These are phyloP conservation scores for Amphichorda felina DNA, from an alignment of 2,329 filamentous ascomycete species.

Conservation along the genomic window DNA sequence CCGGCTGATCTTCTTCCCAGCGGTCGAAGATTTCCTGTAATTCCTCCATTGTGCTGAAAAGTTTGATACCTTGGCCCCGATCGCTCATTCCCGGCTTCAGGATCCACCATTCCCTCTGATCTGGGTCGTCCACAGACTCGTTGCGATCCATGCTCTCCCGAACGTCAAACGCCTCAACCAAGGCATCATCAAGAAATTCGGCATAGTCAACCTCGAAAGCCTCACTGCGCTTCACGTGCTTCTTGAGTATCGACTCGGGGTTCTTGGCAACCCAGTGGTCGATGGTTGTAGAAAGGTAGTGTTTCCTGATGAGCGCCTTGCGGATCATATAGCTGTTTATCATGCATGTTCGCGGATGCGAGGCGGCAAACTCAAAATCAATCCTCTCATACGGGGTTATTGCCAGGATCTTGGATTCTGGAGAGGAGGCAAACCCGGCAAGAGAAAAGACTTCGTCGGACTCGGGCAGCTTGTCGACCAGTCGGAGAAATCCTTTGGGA, in stretches of 20 bases:
- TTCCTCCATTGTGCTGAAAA: slow-evolving; percentile 79
- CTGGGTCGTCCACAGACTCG: slow-evolving; percentile 8
- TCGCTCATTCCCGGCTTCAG: slow-evolving; percentile 97
- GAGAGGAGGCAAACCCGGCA: slow-evolving; percentile 18
- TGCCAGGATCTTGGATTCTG: slow-evolving; percentile 49
- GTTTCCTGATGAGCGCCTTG: slow-evolving; percentile 92
- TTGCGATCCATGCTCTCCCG: slow-evolving; percentile 57
- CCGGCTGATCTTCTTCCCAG: slow-evolving; percentile 65
- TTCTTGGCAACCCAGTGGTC: slow-evolving; percentile 80
- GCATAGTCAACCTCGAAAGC: slow-evolving; percentile 94
- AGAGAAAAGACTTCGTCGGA: slow-evolving; percentile 22
- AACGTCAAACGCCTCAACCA: slow-evolving; percentile 83
- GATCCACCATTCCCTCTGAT: slow-evolving; percentile 81
- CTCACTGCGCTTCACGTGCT: slow-evolving; percentile 66
- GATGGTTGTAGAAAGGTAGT: slow-evolving; percentile 78
- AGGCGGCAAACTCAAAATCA: slow-evolving; percentile 66
- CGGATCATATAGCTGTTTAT: slow-evolving; percentile 90
- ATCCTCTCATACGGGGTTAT: slow-evolving; percentile 80
- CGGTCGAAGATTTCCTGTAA: slow-evolving; percentile 81
- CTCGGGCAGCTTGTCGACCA: slow-evolving; percentile 29
- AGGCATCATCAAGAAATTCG: slow-evolving; percentile 88
- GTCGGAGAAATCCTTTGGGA: slow-evolving; percentile 32
- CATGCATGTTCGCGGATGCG: slow-evolving; percentile 49
- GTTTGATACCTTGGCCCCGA: slow-evolving; percentile 78
- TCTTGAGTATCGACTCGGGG: slow-evolving; percentile 54